A percentile compares a stretch with the other conserved stretches of the same genome.
Conservation (phyloP, 352 stramenopile genomes). For the Globisporangium spinosum region DNA sequence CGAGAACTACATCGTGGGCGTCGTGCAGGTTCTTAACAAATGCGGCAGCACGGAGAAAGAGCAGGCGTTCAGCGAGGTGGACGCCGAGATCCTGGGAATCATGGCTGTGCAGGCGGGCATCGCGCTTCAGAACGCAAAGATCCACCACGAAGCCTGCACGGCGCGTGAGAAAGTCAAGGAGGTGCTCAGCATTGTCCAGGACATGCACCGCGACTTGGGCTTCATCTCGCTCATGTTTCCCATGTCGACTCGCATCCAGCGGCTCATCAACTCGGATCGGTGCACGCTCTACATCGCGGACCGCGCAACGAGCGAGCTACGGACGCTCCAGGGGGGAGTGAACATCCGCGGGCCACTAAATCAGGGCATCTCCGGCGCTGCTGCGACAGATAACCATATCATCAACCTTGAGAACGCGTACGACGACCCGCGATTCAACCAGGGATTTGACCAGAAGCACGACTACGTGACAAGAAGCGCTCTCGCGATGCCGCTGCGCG, state of each 20-base stretch:
- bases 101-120: slow-evolving; percentile 84
- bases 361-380: slow-evolving; percentile 79
- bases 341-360: slow-evolving; percentile 87
- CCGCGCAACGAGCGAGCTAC: slow-evolving; percentile 85
- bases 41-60: slow-evolving; percentile 54
- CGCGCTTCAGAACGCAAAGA: slow-evolving; percentile 82
- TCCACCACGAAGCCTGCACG: slow-evolving; percentile 48
- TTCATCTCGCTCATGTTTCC: slow-evolving; percentile 91
- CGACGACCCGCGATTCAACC: slow-evolving; percentile 86
- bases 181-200: slow-evolving; percentile 87
- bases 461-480: slow-evolving; percentile 86
- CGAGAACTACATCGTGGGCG: slow-evolving; percentile 77
- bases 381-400: slow-evolving; percentile 57
- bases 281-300: slow-evolving; percentile 93
- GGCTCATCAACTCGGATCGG: slow-evolving; percentile 87
- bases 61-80: slow-evolving; percentile 68
- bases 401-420: slow-evolving; percentile 88
- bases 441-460: slow-evolving; percentile 86
- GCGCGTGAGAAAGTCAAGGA: slow-evolving; percentile 68
- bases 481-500: slow-evolving; percentile 83
- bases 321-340: slow-evolving; percentile 87
- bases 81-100: slow-evolving; percentile 88
- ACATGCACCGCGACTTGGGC: slow-evolving; percentile 87
- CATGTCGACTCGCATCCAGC: slow-evolving; percentile 86
- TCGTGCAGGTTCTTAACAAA: slow-evolving; percentile 91